Conservation (phyloP, 73 alveolate species). For the Paramecium pentaurelia region DNA sequence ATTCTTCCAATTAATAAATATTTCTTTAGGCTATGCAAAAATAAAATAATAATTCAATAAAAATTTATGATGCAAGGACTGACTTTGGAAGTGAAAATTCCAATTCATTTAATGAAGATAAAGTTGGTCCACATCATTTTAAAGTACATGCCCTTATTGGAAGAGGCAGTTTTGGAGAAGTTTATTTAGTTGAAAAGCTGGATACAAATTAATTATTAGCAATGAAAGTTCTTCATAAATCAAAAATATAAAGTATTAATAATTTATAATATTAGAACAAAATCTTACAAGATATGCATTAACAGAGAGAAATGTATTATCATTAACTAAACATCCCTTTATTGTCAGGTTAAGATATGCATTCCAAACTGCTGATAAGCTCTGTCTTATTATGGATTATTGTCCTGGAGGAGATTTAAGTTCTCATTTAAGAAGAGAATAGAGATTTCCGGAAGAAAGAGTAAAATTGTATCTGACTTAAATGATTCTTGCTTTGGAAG, state of each 20-base stretch:
- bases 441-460: slow-evolving; percentile 84
- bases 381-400: slow-evolving; percentile 85
- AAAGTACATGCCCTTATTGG: slow-evolving; percentile 73
- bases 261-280: slow-evolving; percentile 56
- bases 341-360: slow-evolving; percentile 87
- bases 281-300: slow-evolving; percentile 90
- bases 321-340: slow-evolving; percentile 87
- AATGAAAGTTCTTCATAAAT: slow-evolving; percentile 92
- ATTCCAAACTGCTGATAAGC: slow-evolving; percentile 88
- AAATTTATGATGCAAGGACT: slow-evolving; percentile 52
- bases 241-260: slow-evolving; percentile 72
- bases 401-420: slow-evolving; percentile 97
- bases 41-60: slow-evolving; percentile 36
- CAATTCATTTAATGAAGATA: slow-evolving; percentile 47
- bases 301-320: slow-evolving; percentile 93
- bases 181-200: slow-evolving; percentile 87
- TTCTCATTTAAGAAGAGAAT: slow-evolving; percentile 81
- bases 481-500: slow-evolving; percentile 87
- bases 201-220: slow-evolving; percentile 79
- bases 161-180: slow-evolving; percentile 96
- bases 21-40: slow-evolving; percentile 23
- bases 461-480: slow-evolving; percentile 86
- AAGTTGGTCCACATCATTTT: slow-evolving; percentile 62
- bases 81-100: slow-evolving; percentile 46
- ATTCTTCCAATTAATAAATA: background rate